Evolutionary conservation across 805 yeast species (phyloP), one percentile per base, ranked within the genome.

Genomic region (Yarrowia sp.): DNA sequence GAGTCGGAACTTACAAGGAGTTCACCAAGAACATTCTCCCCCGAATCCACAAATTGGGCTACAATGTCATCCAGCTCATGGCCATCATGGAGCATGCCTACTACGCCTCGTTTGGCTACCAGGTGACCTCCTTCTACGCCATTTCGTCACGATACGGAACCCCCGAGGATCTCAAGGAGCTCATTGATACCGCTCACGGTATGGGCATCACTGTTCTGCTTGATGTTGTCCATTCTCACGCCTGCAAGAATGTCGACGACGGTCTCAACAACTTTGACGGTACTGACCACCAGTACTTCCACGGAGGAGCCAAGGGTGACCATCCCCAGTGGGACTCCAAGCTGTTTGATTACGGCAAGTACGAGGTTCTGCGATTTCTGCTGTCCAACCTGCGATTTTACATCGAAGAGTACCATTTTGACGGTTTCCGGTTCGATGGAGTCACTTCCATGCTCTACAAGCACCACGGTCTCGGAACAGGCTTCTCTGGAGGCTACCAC

Each of bases 81-180:
- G 98, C 99, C 0, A 85, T 94, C 52, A 94, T 94, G 99, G 99
- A 94, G 78, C 99, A 94, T 77, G 98, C 99, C 1, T 94, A 94
- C 76, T 94, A 94, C 77, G 99, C 98, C 0, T 91, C 97, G 1
- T 94, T 94, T 76, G 99, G 99, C n/a, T 94, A 94, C 77, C 99
- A 94, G 78, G 87, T 94, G 34, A 93, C 98, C 24, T 90, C 89
- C 69, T 95, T 94, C 76, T 94, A 90, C 76, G 98, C 98, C 1
- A 83, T 85, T 30, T 87, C 95, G 66, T 93, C 98, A 9, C 84
- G 99, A 70, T 95, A 83, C 73, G 99, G 99, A 36, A 86, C 97
- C 0, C 98, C 99, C 2, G 98, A 95, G 73, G 98, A 95, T 63
- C 82, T 94, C 74, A 93, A 91, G 78, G 92, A 90, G 76, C 85